Conservation (phyloP, 2,329 filamentous ascomycete species). For the Rhytidhysteron rufulum region DNA sequence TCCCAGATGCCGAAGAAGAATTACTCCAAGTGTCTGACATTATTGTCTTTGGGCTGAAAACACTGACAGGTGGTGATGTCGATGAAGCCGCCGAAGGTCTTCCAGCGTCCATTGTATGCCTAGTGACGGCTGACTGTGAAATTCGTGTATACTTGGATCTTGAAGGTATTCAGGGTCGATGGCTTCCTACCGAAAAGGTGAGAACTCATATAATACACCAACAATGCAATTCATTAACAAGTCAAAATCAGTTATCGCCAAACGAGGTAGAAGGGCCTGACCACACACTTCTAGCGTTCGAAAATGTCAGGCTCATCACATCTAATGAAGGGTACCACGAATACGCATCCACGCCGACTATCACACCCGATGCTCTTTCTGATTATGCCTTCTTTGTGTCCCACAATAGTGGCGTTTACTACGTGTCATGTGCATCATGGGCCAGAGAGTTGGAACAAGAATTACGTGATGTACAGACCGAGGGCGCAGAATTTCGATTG, state of each 20-base stretch:
- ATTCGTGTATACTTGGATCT: conserved; percentile 59
- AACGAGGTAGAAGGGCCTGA: conserved; percentile 16
- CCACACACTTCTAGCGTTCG: conserved; percentile 35
- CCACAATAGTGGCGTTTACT: conserved; percentile 50
- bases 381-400: conserved; percentile 59
- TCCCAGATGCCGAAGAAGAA: conserved; percentile 48
- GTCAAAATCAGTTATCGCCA: conserved; percentile 11
- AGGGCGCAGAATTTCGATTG: conserved; percentile 55
- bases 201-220: conserved; percentile 5
- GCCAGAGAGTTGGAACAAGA: conserved; percentile 55
- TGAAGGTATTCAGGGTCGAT: conserved; percentile 60
- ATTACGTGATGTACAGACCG: conserved; percentile 47
- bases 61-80: conserved; percentile 49
- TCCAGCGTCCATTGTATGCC: conserved; percentile 55
- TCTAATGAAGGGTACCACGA: conserved; percentile 15
- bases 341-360: conserved; percentile 47
- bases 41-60: conserved; percentile 50
- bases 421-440: conserved; percentile 56
- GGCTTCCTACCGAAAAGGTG: conserved; percentile 50
- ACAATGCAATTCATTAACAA: background rate
- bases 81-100: conserved; percentile 48
- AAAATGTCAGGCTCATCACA: conserved; percentile 34
- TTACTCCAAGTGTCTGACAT: conserved; percentile 60
- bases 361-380: conserved; percentile 53
- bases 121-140: conserved; percentile 53